Percentiles rank a stretch among this genome's conserved stretches.
These are phyloP conservation scores for Pythium chondricola DNA, from an alignment of 352 stramenopile species.

Conservation along the genomic window DNA sequence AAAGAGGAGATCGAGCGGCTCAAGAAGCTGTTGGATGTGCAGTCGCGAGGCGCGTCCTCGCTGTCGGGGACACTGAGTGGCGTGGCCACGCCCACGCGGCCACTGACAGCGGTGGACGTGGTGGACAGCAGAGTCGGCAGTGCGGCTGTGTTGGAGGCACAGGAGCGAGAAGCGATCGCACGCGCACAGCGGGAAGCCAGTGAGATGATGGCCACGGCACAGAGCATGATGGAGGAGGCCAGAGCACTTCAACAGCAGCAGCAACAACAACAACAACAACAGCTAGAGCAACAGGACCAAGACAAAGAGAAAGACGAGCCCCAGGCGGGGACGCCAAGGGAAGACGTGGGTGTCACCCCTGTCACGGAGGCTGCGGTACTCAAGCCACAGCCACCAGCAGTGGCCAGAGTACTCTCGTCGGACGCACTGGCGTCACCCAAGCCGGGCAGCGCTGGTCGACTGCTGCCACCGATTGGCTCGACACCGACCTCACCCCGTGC, in stretches of 20 bases:
- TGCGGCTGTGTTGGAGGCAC: too few relatives aligned
- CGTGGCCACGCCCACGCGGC: slow-evolving; percentile 30
- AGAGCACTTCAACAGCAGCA: slow-evolving; percentile 32
- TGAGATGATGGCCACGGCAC: slow-evolving; percentile 60
- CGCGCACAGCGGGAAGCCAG: slow-evolving; percentile 58
- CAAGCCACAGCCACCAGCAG: not conserved
- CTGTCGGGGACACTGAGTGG: slow-evolving; percentile 27
- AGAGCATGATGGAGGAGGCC: slow-evolving; percentile 75
- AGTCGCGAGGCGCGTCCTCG: slow-evolving; percentile 35
- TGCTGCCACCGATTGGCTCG: slow-evolving; percentile 8
- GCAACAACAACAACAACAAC: slow-evolving; percentile 13
- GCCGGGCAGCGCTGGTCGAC: slow-evolving; percentile 13
- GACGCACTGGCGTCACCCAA: slow-evolving; percentile 13
- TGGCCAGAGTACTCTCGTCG: slow-evolving; percentile 5
- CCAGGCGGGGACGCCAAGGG: not conserved
- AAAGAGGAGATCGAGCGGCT: slow-evolving; percentile 88
- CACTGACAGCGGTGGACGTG: slow-evolving; percentile 13
- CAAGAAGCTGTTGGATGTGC: slow-evolving; percentile 70
- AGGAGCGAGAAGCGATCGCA: slow-evolving; percentile 59
- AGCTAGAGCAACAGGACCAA: slow-evolving; percentile 9
- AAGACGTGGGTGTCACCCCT: too few relatives aligned
- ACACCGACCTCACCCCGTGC: not conserved
- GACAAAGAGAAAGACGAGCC: not conserved
- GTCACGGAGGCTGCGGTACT: too few relatives aligned
- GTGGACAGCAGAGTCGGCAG: slow-evolving; percentile 5